Conservation (phyloP, 495 filamentous ascomycete species). For the Aspergillus cavernicola region DNA sequence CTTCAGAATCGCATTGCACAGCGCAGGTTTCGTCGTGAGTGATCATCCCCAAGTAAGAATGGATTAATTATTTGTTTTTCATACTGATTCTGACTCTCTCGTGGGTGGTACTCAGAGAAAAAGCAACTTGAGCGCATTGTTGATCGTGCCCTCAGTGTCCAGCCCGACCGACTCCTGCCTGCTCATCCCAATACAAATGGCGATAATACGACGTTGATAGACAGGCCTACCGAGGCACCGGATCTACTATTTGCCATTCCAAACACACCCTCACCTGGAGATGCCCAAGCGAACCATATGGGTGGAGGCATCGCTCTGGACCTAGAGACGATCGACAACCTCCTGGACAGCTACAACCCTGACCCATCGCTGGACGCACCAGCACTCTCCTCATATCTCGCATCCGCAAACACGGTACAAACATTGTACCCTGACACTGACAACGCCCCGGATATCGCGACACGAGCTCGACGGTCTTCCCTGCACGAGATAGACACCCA, state of each 20-base stretch:
- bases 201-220: neutral
- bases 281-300: neutral
- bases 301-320: neutral
- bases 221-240: neutral
- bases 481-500: too few species aligned
- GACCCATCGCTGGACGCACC: neutral
- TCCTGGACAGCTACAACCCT: neutral
- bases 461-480: too few species aligned
- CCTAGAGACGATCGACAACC: neutral
- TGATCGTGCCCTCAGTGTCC: neutral
- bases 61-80: too few species aligned
- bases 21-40: conserved; percentile 10
- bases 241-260: neutral
- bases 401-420: neutral
- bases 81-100: too few species aligned
- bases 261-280: neutral
- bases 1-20: conserved; percentile 9
- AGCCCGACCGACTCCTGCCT: neutral
- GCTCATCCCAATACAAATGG: neutral
- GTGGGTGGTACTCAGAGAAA: neutral
- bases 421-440: too few species aligned
- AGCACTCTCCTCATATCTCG: neutral
- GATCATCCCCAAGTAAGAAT: too few species aligned
- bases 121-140: neutral
- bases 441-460: too few species aligned